Evolutionary conservation across 1,139 yeast genomes (phyloP), one percentile per base, ranked within the genome.

Genomic region (Debaryomycetaceae sp.): DNA sequence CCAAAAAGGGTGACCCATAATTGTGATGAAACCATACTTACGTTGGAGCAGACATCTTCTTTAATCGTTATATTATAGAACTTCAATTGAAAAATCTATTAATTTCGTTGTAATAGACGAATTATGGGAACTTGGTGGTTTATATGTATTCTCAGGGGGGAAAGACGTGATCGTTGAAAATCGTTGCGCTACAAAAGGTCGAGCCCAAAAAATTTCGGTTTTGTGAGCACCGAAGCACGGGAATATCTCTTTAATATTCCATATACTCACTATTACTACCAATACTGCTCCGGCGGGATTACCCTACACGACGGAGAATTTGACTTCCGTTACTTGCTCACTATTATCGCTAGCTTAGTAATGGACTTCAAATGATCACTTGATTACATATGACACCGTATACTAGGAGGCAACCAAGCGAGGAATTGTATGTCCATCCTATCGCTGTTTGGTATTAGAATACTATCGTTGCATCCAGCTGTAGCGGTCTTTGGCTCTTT

Each of bases 31-130:
- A 27, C 22, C 41, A 49, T 66, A 70, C 76, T 55, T 71, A 71
- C 76, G 71, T 66, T 59, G 75, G 75, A 61, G 72, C 68, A 65
- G 74, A 65, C 75, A 69, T 69, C 38, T 45, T 42, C 37, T 41
- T 38, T 38, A 20, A 30, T 36, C 36, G 13, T 33, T 40, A 35
- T 13, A 33, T 27, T 27, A 27, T 27, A 27, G 31, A 17, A 9
- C 38, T 36, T 36, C 24, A 36, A 20, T 17, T 36, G 38, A 36
- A 36, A 36, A 36, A n/a, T 13, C 36, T 34, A 34, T 13, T 34
- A 13, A 34, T 34, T 34, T 34, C n/a, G 36, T 34, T 34, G 3
- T 7, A 17, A 34, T 17, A 8, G 8, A 8, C 3, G 7, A 8
- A 9, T n/a, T 17, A 34, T 34, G 36, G 36, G 22, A 34, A 34